Evolutionary conservation across 2,329 filamentous ascomycete genomes (phyloP), one percentile per base, ranked within the genome.

Genomic region (Beauveria rudraprayagi): DNA sequence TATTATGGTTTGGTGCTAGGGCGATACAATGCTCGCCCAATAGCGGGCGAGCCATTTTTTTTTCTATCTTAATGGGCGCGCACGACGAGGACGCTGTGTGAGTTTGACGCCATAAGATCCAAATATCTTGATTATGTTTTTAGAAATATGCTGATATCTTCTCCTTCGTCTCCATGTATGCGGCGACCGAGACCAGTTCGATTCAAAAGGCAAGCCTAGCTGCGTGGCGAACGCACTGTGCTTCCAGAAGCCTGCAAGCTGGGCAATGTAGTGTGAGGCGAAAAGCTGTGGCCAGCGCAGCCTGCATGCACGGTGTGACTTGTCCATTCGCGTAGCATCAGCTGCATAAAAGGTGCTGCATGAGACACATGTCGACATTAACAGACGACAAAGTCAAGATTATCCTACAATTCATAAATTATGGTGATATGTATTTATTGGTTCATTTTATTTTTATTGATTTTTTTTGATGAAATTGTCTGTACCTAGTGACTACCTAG

Each of bases 221-320:
- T 48, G 44, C 43, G 24, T 47, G 44, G 14, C n/a, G 53, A 11
- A 52, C 52, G 34, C 55, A 57, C 55, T 57, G 55, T 48, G 55
- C 55, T 57, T 57, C 55, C 19, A 37, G 55, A 57, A 57, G 43
- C 26, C 10, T 53, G 30, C 50, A 9, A 14, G 10, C 6, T 22
- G 34, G 34, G 34, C 34, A 37, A 37, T 16, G 14, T 37, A 14
- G 34, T 37, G 34, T 37, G 6, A 50, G 26, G 44, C 44, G 16
- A 26, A 14, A 47, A 16, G 24, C 4, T 24, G 22, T 47, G 19
- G 19, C 41, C 24, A 54, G 5, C 14, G 24, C 24, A 44, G 53
- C n/a, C 44, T 46, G 44, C 40, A 16, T 44, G 40, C 37, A 44
- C 19, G 22, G 53, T 22, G 24, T 30, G 40, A 44, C 24, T 37